Percentiles rank a stretch among this genome's conserved stretches.
Conservation (phyloP, 2,329 filamentous ascomycete genomes). For the Colletotrichum melonis region DNA sequence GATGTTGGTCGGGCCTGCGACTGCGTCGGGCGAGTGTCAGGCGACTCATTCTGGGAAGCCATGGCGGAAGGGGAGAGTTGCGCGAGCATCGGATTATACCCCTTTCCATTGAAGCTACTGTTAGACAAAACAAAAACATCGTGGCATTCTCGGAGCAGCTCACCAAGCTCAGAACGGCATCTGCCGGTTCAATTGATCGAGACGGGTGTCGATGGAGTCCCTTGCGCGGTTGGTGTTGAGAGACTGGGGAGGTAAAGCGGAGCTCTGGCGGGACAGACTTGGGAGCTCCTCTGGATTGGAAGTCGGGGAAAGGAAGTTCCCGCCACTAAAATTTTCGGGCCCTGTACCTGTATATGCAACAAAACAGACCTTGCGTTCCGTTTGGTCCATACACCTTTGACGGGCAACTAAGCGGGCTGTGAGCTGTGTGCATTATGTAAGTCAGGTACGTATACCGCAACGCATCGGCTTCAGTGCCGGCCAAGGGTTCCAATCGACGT, state of each 20-base stretch:
- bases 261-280: slow-evolving; percentile 17
- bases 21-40: slow-evolving; percentile 24
- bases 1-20: slow-evolving; percentile 36
- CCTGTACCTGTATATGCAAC: background rate
- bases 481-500: background rate
- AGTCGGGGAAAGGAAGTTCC: slow-evolving; percentile 36
- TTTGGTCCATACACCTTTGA: background rate
- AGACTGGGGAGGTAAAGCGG: slow-evolving; percentile 22
- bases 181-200: slow-evolving; percentile 16
- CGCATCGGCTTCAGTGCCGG: background rate
- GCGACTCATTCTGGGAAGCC: slow-evolving; percentile 31
- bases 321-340: slow-evolving; percentile 32
- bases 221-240: slow-evolving; percentile 13
- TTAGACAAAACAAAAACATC: slow-evolving; percentile 18
- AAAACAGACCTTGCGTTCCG: background rate
- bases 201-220: slow-evolving; percentile 16
- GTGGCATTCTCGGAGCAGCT: slow-evolving; percentile 18
- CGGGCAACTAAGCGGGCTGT: background rate
- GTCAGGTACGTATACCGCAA: too few species aligned
- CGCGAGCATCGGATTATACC: slow-evolving; percentile 32
- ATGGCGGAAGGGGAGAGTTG: slow-evolving; percentile 31
- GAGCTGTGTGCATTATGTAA: too few species aligned
- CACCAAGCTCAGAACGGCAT: slow-evolving; percentile 24
- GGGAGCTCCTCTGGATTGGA: slow-evolving; percentile 21
- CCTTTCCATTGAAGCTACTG: slow-evolving; percentile 2